A percentile compares a stretch with the other conserved stretches of the same genome.
Evolutionary conservation across 2,329 filamentous ascomycete genomes (phyloP).

Genomic region (Cephalotrichum gorgonifer): DNA sequence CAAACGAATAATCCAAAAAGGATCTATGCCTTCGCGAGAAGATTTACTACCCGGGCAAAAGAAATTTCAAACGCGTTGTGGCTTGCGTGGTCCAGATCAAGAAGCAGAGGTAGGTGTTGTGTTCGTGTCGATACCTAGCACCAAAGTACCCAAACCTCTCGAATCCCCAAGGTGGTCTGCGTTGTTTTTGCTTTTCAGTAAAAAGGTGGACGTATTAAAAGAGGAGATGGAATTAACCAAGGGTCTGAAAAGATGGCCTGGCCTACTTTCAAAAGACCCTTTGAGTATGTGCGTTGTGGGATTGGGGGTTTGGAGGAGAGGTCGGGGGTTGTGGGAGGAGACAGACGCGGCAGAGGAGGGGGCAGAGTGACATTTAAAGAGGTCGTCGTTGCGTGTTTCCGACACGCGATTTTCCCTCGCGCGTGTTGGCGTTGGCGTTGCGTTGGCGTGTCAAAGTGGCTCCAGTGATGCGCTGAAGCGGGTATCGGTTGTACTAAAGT

Average conservation of each 20-base stretch:
- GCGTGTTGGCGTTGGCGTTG: constrained; percentile 6
- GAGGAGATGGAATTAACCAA: not conserved
- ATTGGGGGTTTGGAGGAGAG: not conserved
- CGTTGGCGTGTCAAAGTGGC: not conserved
- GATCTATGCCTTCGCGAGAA: not conserved
- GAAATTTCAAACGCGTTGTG: not conserved
- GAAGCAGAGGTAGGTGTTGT: not conserved
- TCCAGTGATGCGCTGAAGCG: not conserved
- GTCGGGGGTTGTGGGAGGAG: not conserved
- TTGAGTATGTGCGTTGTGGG: not conserved
- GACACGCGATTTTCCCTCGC: constrained; percentile 6
- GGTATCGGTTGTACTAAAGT: not conserved
- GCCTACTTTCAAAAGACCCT: not conserved
- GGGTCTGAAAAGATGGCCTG: not conserved
- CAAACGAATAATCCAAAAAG: not conserved
- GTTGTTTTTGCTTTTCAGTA: not conserved
- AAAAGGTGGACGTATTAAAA: not conserved
- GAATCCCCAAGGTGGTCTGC: no score
- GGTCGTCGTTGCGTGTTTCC: constrained; percentile 1
- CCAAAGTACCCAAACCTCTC: not conserved
- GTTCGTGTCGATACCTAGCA: not conserved
- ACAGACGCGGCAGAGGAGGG: not conserved
- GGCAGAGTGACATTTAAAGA: constrained; percentile 3
- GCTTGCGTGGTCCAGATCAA: not conserved
- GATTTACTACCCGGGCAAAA: not conserved